Evolutionary conservation across 768 basidiomycete genomes (phyloP).

Genomic region (Neoboletus magnificus): DNA sequence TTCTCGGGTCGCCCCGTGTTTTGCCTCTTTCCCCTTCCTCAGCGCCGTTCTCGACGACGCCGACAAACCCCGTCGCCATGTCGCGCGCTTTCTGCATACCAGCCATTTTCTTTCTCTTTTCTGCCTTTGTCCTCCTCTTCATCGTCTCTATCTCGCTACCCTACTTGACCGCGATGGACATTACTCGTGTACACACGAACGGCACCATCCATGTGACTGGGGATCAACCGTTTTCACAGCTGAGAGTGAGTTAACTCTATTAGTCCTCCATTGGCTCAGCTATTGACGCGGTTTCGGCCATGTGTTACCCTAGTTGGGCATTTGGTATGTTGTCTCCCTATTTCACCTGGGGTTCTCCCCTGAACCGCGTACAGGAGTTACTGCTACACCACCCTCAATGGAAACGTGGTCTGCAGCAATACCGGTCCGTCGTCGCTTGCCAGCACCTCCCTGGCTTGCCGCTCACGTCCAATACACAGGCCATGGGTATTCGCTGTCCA

Average conservation of each 20-base stretch:
- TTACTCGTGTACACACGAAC: conserved; percentile 55
- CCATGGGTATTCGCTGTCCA: conserved; percentile 51
- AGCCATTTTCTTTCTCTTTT: conserved; percentile 52
- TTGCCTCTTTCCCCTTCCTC: conserved; percentile 5
- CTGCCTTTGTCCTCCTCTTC: conserved; percentile 63
- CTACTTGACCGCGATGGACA: conserved; percentile 61
- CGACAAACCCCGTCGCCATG: conserved; percentile 26
- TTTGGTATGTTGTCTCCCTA: conserved; percentile 49
- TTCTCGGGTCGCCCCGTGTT: background rate
- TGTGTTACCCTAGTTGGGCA: conserved; percentile 51
- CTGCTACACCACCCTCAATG: conserved; percentile 49
- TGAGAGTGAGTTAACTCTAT: conserved; percentile 48
- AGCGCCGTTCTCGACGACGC: background rate
- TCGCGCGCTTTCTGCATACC: conserved; percentile 58
- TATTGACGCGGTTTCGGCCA: conserved; percentile 3
- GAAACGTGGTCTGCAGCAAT: conserved; percentile 40
- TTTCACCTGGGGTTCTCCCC: background rate
- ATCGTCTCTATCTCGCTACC: conserved; percentile 72
- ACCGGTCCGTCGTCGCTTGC: conserved; percentile 36
- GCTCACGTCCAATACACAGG: conserved; percentile 30
- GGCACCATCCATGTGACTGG: conserved; percentile 25
- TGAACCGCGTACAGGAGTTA: conserved; percentile 47
- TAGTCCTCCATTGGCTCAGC: background rate
- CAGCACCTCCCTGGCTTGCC: background rate
- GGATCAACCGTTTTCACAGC: conserved; percentile 36